phyloP scores from a whole-genome alignment of 169 alveolate genomes.

The Eimeria sp. region DNA sequence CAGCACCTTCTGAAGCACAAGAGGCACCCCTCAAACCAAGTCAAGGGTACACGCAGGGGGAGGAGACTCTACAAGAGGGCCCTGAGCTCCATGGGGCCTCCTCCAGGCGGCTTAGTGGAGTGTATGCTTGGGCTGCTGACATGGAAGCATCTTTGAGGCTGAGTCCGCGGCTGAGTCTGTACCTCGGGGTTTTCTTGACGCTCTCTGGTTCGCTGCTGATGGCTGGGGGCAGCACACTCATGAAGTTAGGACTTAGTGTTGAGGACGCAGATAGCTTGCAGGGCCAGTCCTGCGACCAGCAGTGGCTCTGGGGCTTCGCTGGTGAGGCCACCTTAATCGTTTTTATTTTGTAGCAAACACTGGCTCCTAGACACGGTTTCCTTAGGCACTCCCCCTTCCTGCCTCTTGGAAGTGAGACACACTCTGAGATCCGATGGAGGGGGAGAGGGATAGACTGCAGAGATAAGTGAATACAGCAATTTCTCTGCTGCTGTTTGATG shows the following conservation, averaged over 20 bases:
- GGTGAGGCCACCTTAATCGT: constrained; percentile 47
- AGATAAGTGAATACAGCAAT: neutral
- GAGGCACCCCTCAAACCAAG: neutral
- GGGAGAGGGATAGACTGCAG: neutral
- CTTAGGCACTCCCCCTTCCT: too few relatives aligned
- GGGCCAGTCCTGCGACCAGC: constrained; percentile 87
- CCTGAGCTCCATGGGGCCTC: neutral
- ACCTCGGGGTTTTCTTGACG: constrained; percentile 89
- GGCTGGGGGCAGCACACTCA: constrained; percentile 92
- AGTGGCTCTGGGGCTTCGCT: constrained; percentile 90
- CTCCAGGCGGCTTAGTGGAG: neutral
- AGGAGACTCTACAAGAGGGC: neutral
- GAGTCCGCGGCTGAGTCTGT: constrained; percentile 86
- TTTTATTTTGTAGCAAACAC: neutral
- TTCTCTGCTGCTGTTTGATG: neutral
- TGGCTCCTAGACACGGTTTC: too few relatives aligned
- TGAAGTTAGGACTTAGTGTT: constrained; percentile 90
- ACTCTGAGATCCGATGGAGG: neutral
- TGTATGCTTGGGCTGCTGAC: constrained; percentile 38
- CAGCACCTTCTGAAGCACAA: neutral
- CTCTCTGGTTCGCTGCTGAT: constrained; percentile 90
- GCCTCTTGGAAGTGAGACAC: too few relatives aligned
- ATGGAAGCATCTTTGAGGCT: constrained; percentile 33
- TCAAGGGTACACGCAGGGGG: neutral
- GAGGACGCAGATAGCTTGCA: constrained; percentile 82